These are phyloP conservation scores for Hyaloperonospora arabidopsidis DNA, from an alignment of 352 stramenopile genomes.

Conservation along the genomic window DNA sequence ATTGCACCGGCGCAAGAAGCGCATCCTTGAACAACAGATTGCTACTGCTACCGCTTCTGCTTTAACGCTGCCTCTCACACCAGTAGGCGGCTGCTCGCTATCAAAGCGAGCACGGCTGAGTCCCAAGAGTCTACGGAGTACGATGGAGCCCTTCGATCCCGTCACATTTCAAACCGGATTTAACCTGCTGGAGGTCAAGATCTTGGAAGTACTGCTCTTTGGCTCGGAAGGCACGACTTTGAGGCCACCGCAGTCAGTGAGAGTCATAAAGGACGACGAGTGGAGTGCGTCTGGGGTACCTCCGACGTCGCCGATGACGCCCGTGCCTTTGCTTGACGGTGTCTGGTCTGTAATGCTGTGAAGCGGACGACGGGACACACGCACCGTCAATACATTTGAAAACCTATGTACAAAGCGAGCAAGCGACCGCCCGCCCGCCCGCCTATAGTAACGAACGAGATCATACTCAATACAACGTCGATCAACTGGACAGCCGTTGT, in stretches of 20 bases:
- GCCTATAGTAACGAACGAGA: too few species aligned
- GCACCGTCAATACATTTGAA: slow-evolving; percentile 5
- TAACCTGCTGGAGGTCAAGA: slow-evolving; percentile 29
- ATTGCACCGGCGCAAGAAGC: slow-evolving; percentile 35
- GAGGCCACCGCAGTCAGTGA: slow-evolving; percentile 1
- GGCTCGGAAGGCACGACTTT: slow-evolving; percentile 11
- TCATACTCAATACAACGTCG: neutral
- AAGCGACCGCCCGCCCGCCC: neutral
- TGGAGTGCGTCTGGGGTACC: slow-evolving; percentile 4
- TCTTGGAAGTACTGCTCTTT: slow-evolving; percentile 35
- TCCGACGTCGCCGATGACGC: slow-evolving; percentile 5
- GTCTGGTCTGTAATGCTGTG: slow-evolving; percentile 27
- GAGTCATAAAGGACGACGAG: slow-evolving; percentile 8
- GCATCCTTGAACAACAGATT: slow-evolving; percentile 21
- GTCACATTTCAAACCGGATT: slow-evolving; percentile 22
- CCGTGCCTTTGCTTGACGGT: slow-evolving; percentile 14
- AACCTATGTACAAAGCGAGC: slow-evolving; percentile 23
- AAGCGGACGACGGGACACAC: neutral
- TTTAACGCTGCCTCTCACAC: too few species aligned
- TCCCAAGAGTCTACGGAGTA: slow-evolving; percentile 18
- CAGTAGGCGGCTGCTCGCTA: neutral
- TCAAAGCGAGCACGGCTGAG: slow-evolving; percentile 13
- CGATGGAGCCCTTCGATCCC: slow-evolving; percentile 15
- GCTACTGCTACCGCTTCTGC: neutral
- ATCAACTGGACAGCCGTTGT: neutral